A percentile compares a stretch with the other conserved stretches of the same genome.
phyloP scores from a whole-genome alignment of 1,284 basidiomycete species.

The Irpex sp. region DNA sequence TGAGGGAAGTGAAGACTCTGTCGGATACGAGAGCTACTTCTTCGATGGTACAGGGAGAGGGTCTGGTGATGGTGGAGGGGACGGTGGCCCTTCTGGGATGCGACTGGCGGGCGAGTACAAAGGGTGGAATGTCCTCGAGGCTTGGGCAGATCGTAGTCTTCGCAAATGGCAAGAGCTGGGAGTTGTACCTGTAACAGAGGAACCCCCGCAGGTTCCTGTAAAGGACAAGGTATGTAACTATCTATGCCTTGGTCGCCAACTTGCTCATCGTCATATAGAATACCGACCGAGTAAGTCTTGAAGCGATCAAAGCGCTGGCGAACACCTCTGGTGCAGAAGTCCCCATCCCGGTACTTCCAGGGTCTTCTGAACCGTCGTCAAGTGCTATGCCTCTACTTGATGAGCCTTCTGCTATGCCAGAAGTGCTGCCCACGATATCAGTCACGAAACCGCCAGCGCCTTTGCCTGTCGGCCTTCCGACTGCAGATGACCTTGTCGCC shows the following conservation, averaged over 20 bases:
- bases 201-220: slow-evolving; percentile 23
- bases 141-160: slow-evolving; percentile 85
- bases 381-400: neutral
- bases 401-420: slow-evolving; percentile 9
- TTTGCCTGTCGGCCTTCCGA: slow-evolving; percentile 61
- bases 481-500: slow-evolving; percentile 51
- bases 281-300: slow-evolving; percentile 25
- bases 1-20: slow-evolving; percentile 74
- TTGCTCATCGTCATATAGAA: slow-evolving; percentile 7
- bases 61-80: slow-evolving; percentile 71
- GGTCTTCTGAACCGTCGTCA: slow-evolving; percentile 1
- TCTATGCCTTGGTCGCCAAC: neutral
- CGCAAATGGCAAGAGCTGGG: slow-evolving; percentile 82
- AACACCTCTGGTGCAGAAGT: slow-evolving; percentile 31
- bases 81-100: slow-evolving; percentile 64
- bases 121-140: slow-evolving; percentile 89
- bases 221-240: slow-evolving; percentile 44
- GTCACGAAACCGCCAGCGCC: slow-evolving; percentile 70
- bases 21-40: slow-evolving; percentile 88
- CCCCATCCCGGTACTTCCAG: slow-evolving; percentile 33
- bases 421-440: slow-evolving; percentile 49
- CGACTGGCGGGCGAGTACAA: slow-evolving; percentile 78
- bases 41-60: slow-evolving; percentile 73
- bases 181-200: slow-evolving; percentile 47
- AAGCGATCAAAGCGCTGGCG: slow-evolving; percentile 20